Base-by-base conservation (phyloP, 768 basidiomycete species). In the Sporobolomyces pararoseus region DNA sequence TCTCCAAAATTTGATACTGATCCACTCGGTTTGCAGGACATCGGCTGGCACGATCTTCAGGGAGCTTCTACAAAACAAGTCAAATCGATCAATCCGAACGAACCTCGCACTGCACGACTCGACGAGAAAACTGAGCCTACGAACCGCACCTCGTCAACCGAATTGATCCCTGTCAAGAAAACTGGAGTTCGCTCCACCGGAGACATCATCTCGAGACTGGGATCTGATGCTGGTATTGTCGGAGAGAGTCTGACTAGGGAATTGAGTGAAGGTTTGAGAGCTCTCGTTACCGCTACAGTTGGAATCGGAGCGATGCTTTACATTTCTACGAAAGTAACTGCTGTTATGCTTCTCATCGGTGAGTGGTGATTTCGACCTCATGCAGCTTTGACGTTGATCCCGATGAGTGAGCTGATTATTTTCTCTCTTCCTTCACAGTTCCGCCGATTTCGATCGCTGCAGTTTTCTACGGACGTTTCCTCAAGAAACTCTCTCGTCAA, bases 231-330 rank as follows among this genome's bases (percentile, higher is more conserved):
- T 9, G 90, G 86, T 73, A 90, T 98, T 72, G 90, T 98, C 49
- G 95, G 95, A 21, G 75, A 81, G 50, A 79, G 78, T 29, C 78
- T 84, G 21, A 84, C 83, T 7, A 78, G 79, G 51, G 83, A 84
- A 67, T 72, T 84, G 54, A 81, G 80, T 58, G 83, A 84, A 74
- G 83, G 83, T 0, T 74, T 84, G 42, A 71, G 82, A 54, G 89
- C 94, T 0, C 79, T 92, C 39, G 90, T 97, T 39, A 94, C 95
- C 83, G 90, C 92, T 37, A 86, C 88, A n/a, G 93, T 92, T 74
- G 95, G 95, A 89, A 92, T 97, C 71, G 91, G 89, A 53, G 90
- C 91, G 49, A 99, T 97, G 95, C 86, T 97, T 75, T 94, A 88
- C 79, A 85, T 95, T 63, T 94, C 89, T 17, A 66, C 80, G 4